phyloP scores from a whole-genome alignment of 495 filamentous ascomycete species.

The Aspergillus avenaceus region DNA sequence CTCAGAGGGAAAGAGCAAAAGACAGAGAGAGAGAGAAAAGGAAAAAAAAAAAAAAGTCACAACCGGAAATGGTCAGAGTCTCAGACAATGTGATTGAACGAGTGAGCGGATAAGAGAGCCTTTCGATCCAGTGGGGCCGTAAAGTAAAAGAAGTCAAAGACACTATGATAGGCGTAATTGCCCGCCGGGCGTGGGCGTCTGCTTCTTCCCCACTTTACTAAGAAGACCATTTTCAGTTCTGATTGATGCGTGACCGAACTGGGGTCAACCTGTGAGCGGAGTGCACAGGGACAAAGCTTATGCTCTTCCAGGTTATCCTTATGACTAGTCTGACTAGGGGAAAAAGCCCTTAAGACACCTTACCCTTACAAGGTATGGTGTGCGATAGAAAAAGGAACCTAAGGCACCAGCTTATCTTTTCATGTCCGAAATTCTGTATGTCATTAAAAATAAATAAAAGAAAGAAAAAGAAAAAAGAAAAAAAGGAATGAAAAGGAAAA shows the following conservation, averaged over 20 bases:
- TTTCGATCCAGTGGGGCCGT: slow-evolving; percentile 10
- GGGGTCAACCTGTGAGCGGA: background rate
- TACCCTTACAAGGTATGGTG: background rate
- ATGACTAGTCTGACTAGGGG: no score
- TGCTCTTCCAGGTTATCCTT: background rate
- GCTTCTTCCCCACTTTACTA: background rate
- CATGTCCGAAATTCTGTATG: no score
- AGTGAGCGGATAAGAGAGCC: background rate
- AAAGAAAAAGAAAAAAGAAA: no score
- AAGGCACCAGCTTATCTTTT: background rate
- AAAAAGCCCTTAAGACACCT: no score
- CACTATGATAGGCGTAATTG: background rate
- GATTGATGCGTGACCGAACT: background rate
- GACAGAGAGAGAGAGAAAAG: background rate
- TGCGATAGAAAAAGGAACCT: background rate
- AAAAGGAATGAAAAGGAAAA: background rate
- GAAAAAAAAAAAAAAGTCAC: background rate
- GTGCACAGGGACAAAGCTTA: background rate
- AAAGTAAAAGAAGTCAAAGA: background rate
- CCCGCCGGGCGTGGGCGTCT: background rate
- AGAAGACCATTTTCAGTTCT: background rate
- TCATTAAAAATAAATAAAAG: no score
- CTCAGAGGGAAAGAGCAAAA: no score
- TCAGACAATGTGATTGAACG: slow-evolving; percentile 22
- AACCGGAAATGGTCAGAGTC: slow-evolving; percentile 6